These are phyloP conservation scores for Leccinum aurantiacum DNA, from an alignment of 768 basidiomycete species.

Conservation along the genomic window DNA sequence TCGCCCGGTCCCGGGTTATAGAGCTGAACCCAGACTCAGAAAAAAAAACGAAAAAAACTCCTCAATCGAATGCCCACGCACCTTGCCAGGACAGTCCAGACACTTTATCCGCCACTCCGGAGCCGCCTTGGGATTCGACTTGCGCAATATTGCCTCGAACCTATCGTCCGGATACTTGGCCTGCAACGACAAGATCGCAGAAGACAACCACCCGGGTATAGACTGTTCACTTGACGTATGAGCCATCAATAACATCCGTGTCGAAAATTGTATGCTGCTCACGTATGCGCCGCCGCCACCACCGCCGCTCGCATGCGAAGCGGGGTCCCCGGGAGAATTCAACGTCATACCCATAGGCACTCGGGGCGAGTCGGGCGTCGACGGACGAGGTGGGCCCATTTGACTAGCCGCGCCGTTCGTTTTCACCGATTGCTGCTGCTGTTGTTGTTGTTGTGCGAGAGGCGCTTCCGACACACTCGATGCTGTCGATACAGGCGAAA, in stretches of 20 bases:
- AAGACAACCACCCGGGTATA: slow-evolving; percentile 70
- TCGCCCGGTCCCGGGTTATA: slow-evolving; percentile 91
- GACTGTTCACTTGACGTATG: slow-evolving; percentile 34
- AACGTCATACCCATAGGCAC: slow-evolving; percentile 7
- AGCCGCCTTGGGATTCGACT: slow-evolving; percentile 49
- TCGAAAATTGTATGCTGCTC: slow-evolving; percentile 21
- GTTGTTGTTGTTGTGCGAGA: slow-evolving; percentile 55
- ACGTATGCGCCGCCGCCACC: slow-evolving; percentile 22
- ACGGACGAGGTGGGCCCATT: slow-evolving; percentile 15
- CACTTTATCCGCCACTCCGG: slow-evolving; percentile 93
- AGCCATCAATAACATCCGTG: slow-evolving; percentile 34
- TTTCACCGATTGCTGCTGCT: slow-evolving; percentile 48
- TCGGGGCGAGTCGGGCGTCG: slow-evolving; percentile 29
- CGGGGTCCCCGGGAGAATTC: slow-evolving; percentile 20
- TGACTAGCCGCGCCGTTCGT: slow-evolving; percentile 48
- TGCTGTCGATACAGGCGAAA: slow-evolving; percentile 69
- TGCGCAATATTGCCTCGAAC: slow-evolving; percentile 75
- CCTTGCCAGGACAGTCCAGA: slow-evolving; percentile 91
- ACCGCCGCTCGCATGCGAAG: slow-evolving; percentile 11
- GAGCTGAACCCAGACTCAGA: slow-evolving; percentile 43
- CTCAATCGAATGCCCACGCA: slow-evolving; percentile 26
- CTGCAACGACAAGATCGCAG: slow-evolving; percentile 67
- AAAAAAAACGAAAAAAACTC: background rate
- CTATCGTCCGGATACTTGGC: slow-evolving; percentile 75
- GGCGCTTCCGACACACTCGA: slow-evolving; percentile 77